phyloP scores from a whole-genome alignment of 495 filamentous ascomycete genomes.

The Acidomyces sp. region DNA sequence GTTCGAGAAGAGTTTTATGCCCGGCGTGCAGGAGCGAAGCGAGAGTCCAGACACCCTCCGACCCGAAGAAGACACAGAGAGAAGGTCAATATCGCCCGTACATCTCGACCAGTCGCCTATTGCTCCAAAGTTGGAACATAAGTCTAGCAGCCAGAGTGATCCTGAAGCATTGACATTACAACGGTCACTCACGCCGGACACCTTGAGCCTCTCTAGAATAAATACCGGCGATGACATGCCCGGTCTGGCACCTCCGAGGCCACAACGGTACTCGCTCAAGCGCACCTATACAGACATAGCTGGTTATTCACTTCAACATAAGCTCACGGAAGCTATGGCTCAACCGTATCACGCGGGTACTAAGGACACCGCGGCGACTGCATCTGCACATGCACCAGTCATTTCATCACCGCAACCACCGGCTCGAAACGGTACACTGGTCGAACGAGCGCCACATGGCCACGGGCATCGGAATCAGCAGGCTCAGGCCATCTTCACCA shows the following conservation, averaged over 20 bases:
- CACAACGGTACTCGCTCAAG: conserved; percentile 62
- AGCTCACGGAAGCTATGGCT: conserved; percentile 77
- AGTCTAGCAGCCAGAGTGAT: background rate
- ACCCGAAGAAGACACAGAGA: background rate
- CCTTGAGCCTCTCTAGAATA: conserved; percentile 7
- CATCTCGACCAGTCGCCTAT: background rate
- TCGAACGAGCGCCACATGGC: conserved; percentile 34
- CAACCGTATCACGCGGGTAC: conserved; percentile 49
- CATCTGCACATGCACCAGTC: conserved; percentile 34
- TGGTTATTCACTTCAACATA: conserved; percentile 57
- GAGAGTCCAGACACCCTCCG: conserved; percentile 13
- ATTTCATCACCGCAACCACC: conserved; percentile 11
- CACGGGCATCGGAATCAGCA: conserved; percentile 78
- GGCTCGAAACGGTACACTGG: conserved; percentile 6
- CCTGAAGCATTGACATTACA: no score
- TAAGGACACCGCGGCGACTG: conserved; percentile 18
- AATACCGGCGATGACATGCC: conserved; percentile 1
- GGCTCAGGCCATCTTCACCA: conserved; percentile 93
- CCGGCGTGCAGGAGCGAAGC: conserved; percentile 4
- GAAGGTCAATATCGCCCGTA: background rate
- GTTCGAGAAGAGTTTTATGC: conserved; percentile 61
- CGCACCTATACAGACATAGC: conserved; percentile 77
- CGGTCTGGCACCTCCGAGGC: conserved; percentile 9
- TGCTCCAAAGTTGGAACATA: background rate
- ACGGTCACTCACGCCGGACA: no score